A percentile compares a stretch with the other conserved stretches of the same genome.
phyloP scores from a whole-genome alignment of 176 grass and related monocot genomes.

The Alloteropsis semialata region DNA sequence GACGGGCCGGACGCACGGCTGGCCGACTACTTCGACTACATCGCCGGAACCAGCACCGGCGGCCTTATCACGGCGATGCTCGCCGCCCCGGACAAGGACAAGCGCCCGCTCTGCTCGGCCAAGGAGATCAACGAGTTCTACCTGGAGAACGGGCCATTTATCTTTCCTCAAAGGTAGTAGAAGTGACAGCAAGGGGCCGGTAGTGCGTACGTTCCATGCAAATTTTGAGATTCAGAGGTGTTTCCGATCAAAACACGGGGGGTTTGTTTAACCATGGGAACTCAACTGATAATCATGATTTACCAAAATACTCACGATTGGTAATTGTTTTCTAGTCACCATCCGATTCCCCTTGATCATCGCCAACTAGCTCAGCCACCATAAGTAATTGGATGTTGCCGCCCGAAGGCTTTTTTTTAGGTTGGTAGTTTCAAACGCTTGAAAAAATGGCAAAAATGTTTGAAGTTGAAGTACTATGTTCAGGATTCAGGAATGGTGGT shows the following conservation, averaged over 20 bases:
- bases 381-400: no score
- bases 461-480: no score
- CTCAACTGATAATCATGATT: background rate
- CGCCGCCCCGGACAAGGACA: conserved; percentile 36
- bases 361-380: no score
- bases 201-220: background rate
- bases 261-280: no score
- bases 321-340: no score
- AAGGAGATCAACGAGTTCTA: conserved; percentile 47
- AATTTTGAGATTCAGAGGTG: background rate
- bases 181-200: background rate
- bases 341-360: no score
- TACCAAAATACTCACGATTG: no score
- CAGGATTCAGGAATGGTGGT: no score
- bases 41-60: conserved; percentile 60
- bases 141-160: conserved; percentile 32
- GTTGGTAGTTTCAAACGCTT: no score
- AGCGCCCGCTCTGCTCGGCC: conserved; percentile 45
- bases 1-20: conserved; percentile 38
- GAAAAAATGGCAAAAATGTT: no score
- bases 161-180: conserved; percentile 34
- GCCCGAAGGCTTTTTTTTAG: no score
- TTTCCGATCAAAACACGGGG: no score
- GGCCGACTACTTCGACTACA: conserved; percentile 62
- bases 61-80: conserved; percentile 59